A percentile compares a stretch with the other conserved stretches of the same genome.
phyloP scores from a whole-genome alignment of 169 alveolate species.

The Eimeria praecox region DNA sequence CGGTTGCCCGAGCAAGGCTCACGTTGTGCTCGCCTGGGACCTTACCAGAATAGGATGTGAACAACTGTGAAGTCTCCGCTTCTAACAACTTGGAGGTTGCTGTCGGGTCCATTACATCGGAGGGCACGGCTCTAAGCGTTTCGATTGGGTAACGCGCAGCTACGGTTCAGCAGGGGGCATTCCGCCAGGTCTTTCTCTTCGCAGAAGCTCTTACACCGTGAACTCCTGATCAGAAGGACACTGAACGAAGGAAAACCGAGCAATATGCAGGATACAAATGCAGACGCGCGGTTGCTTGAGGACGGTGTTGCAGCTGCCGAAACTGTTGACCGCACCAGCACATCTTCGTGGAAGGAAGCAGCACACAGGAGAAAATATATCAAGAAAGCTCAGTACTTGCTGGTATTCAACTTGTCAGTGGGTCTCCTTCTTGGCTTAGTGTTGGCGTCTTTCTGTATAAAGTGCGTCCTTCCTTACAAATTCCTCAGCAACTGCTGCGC shows the following conservation, averaged over 20 bases:
- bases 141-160: neutral
- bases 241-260: neutral
- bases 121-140: neutral
- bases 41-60: neutral
- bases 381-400: slow-evolving; percentile 30
- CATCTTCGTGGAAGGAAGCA: neutral
- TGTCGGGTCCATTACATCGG: neutral
- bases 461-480: neutral
- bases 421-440: slow-evolving; percentile 48
- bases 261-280: neutral
- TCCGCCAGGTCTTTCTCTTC: neutral
- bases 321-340: neutral
- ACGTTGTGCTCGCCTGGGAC: neutral
- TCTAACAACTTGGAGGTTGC: neutral
- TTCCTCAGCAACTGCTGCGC: neutral
- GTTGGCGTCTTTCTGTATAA: slow-evolving; percentile 51
- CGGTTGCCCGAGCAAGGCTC: neutral
- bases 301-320: slow-evolving; percentile 31
- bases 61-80: neutral
- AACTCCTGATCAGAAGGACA: neutral
- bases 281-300: slow-evolving; percentile 42
- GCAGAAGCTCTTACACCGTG: neutral
- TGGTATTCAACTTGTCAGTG: slow-evolving; percentile 42
- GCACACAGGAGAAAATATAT: neutral
- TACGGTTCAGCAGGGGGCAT: neutral